A percentile compares a stretch with the other conserved stretches of the same genome.
Conservation (phyloP, 495 filamentous ascomycete species). For the Neurospora sp. region DNA sequence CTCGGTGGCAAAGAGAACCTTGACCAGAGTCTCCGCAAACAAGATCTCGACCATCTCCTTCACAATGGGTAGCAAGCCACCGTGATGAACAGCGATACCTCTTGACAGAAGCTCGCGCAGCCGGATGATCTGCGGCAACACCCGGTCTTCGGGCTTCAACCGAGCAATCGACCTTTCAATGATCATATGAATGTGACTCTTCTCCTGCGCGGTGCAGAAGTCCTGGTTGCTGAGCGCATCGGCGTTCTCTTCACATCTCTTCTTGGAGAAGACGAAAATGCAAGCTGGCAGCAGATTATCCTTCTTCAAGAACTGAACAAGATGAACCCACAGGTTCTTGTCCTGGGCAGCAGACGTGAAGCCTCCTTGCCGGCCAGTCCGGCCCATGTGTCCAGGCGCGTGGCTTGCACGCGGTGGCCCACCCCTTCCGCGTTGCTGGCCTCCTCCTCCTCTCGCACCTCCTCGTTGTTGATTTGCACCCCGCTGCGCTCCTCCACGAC, state of each 20-base stretch:
- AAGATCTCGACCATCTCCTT: constrained; percentile 97
- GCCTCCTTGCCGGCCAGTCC: constrained; percentile 70
- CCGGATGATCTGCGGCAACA: constrained; percentile 80
- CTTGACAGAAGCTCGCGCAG: constrained; percentile 76
- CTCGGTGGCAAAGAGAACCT: constrained; percentile 94
- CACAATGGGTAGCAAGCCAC: constrained; percentile 88
- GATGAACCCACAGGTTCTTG: constrained; percentile 91
- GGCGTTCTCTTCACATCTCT: constrained; percentile 91
- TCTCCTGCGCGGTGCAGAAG: constrained; percentile 83
- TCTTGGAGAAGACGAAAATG: constrained; percentile 98
- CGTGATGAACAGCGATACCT: constrained; percentile 94
- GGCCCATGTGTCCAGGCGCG: constrained; percentile 70
- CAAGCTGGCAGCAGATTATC: constrained; percentile 79
- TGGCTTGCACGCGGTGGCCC: constrained; percentile 49
- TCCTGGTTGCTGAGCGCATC: constrained; percentile 91
- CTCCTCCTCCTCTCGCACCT: constrained; percentile 49
- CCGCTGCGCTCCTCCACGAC: constrained; percentile 41
- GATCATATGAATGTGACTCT: constrained; percentile 94
- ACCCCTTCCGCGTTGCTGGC: constrained; percentile 45
- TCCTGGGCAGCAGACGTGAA: constrained; percentile 86
- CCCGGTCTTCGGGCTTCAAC: constrained; percentile 80
- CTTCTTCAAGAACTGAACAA: constrained; percentile 84
- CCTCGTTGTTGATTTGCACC: constrained; percentile 44
- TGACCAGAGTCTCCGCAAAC: constrained; percentile 89
- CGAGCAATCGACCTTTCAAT: constrained; percentile 92